These are phyloP conservation scores for Clonostachys byssicola DNA, from an alignment of 2,329 filamentous ascomycete genomes.

Conservation along the genomic window DNA sequence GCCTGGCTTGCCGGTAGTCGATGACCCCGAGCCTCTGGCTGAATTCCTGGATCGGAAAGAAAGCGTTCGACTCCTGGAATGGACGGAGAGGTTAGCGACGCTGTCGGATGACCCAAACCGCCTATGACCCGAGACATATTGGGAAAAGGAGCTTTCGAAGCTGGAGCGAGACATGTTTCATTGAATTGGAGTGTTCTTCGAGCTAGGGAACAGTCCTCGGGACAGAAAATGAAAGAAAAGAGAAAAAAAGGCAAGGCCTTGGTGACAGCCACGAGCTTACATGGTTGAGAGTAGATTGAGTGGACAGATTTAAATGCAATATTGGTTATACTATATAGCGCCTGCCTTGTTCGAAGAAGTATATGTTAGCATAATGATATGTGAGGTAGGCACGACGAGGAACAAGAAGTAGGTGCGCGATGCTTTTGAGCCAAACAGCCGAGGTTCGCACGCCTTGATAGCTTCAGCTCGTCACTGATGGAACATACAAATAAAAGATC, in stretches of 20 bases:
- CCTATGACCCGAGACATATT: slow-evolving; percentile 8
- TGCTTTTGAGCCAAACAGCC: too few species aligned
- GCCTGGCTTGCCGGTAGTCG: slow-evolving; percentile 50
- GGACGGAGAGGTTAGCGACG: slow-evolving; percentile 16
- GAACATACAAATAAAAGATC: too few species aligned
- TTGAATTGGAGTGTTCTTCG: too few species aligned
- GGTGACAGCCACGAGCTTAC: slow-evolving; percentile 15
- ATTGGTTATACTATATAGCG: too few species aligned
- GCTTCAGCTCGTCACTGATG: too few species aligned
- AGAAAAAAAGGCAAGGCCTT: neutral
- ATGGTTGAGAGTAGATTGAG: neutral
- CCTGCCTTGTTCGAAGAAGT: too few species aligned
- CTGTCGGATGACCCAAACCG: slow-evolving; percentile 10
- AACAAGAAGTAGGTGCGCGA: too few species aligned
- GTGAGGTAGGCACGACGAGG: too few species aligned
- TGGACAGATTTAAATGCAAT: too few species aligned
- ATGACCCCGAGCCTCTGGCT: slow-evolving; percentile 25
- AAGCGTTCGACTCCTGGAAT: slow-evolving; percentile 64
- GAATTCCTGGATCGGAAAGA: slow-evolving; percentile 63
- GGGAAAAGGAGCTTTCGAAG: slow-evolving; percentile 17
- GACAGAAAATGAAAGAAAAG: slow-evolving; percentile 9
- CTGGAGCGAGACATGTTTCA: slow-evolving; percentile 22
- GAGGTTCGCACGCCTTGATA: too few species aligned
- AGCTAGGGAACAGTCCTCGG: slow-evolving; percentile 14
- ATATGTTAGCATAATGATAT: too few species aligned